A percentile compares a stretch with the other conserved stretches of the same genome.
Evolutionary conservation across 2,329 filamentous ascomycete genomes (phyloP).

Genomic region (Alternaria sp.): DNA sequence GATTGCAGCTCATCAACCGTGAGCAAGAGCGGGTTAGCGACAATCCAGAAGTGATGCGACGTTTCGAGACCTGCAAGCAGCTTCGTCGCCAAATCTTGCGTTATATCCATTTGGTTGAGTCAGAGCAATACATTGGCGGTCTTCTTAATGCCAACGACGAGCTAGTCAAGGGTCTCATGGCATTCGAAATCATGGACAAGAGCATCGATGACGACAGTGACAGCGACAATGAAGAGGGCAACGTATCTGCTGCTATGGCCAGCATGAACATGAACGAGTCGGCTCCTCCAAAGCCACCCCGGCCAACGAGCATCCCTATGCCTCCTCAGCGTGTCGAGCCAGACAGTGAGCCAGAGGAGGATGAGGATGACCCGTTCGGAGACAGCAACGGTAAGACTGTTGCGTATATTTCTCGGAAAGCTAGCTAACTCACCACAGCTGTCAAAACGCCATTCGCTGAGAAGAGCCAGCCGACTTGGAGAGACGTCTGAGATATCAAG

Average conservation of each 20-base stretch:
- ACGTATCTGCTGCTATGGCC: constrained; percentile 49
- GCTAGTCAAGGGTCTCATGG: constrained; percentile 91
- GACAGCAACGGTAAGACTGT: constrained; percentile 70
- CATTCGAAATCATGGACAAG: constrained; percentile 91
- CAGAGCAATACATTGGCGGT: constrained; percentile 87
- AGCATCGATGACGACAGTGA: constrained; percentile 78
- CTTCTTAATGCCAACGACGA: constrained; percentile 95
- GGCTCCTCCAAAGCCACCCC: constrained; percentile 59
- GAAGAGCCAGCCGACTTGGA: constrained; percentile 46
- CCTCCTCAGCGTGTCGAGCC: constrained; percentile 56
- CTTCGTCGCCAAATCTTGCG: constrained; percentile 84
- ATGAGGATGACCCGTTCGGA: constrained; percentile 85
- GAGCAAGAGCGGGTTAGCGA: constrained; percentile 88
- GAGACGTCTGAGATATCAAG: constrained; percentile 41
- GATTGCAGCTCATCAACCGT: constrained; percentile 87
- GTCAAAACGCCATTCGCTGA: constrained; percentile 62
- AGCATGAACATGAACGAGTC: constrained; percentile 54
- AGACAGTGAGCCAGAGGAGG: constrained; percentile 64
- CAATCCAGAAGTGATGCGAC: constrained; percentile 75
- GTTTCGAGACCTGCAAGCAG: constrained; percentile 87
- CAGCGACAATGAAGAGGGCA: constrained; percentile 60
- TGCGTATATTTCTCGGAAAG: fast-evolving
- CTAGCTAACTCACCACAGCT: constrained; percentile 43
- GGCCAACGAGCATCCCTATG: constrained; percentile 55
- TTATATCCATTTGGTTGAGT: constrained; percentile 91